A percentile compares a stretch with the other conserved stretches of the same genome.
These are phyloP conservation scores for Aphanomyces invadans DNA, from an alignment of 352 stramenopile species.

Conservation along the genomic window DNA sequence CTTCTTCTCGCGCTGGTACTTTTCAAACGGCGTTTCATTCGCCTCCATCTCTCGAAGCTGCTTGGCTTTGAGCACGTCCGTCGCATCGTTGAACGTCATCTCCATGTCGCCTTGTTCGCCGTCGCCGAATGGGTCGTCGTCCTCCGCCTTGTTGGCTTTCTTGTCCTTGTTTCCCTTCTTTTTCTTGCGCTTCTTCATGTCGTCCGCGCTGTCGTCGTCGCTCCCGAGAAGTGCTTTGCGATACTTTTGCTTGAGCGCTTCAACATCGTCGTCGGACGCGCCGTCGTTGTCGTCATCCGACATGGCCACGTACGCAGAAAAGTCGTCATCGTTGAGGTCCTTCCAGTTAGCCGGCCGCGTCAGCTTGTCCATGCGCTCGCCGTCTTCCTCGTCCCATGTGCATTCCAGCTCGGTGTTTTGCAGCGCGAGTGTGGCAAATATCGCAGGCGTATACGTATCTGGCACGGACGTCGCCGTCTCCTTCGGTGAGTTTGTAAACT, in stretches of 20 bases:
- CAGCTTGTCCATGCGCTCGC: slow-evolving; percentile 80
- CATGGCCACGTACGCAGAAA: slow-evolving; percentile 88
- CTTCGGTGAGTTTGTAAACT: slow-evolving; percentile 84
- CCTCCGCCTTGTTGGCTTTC: slow-evolving; percentile 1
- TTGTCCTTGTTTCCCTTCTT: slow-evolving; percentile 29
- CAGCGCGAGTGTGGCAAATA: slow-evolving; percentile 91
- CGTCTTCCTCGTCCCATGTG: slow-evolving; percentile 94
- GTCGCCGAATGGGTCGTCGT: slow-evolving; percentile 20
- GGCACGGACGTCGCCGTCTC: slow-evolving; percentile 75
- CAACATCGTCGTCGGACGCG: slow-evolving; percentile 33
- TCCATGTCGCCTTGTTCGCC: slow-evolving; percentile 57
- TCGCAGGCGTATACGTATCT: slow-evolving; percentile 90
- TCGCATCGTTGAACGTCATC: slow-evolving; percentile 72
- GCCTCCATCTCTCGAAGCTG: slow-evolving; percentile 64
- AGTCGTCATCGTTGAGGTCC: slow-evolving; percentile 86
- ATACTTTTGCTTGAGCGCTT: slow-evolving; percentile 75
- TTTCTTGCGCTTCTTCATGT: slow-evolving; percentile 34
- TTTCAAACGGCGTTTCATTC: slow-evolving; percentile 77
- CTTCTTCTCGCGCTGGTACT: slow-evolving; percentile 80
- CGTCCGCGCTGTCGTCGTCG: slow-evolving; percentile 50
- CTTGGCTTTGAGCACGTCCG: slow-evolving; percentile 60
- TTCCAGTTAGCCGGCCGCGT: slow-evolving; percentile 72
- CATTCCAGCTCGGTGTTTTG: slow-evolving; percentile 90
- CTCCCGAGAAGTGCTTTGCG: slow-evolving; percentile 70
- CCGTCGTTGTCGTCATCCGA: slow-evolving; percentile 52